Evolutionary conservation across 192 early-diverging fungal species (phyloP).

Genomic region (Gaertneriomyces semiglobifer): DNA sequence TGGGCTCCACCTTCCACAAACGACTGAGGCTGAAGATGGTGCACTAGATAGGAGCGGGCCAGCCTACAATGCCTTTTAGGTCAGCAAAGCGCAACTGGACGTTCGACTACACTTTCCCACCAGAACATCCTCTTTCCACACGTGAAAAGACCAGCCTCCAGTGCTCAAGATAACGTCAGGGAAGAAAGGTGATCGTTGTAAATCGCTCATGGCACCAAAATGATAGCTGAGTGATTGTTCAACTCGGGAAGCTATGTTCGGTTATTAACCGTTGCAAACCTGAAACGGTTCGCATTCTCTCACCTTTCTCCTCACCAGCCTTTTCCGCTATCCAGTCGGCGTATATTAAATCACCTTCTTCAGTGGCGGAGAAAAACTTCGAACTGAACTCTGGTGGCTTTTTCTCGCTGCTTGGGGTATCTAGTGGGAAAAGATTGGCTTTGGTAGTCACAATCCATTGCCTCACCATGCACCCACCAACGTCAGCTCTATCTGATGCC

Average conservation of each 20-base stretch:
- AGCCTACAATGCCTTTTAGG: constrained; percentile 16
- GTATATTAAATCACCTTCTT: constrained; percentile 63
- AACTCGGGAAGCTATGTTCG: constrained; percentile 44
- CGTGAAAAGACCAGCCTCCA: constrained; percentile 60
- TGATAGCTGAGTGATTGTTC: constrained; percentile 49
- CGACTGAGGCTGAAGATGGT: constrained; percentile 33
- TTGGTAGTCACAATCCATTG: not conserved
- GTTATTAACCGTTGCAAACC: not conserved
- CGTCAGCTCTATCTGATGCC: not conserved
- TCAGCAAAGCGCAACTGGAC: not conserved
- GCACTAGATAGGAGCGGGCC: constrained; percentile 53
- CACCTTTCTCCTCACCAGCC: constrained; percentile 56
- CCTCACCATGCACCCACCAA: not conserved
- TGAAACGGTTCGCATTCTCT: not conserved
- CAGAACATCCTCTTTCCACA: constrained; percentile 55
- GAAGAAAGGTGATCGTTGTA: constrained; percentile 63
- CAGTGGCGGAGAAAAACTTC: constrained; percentile 59
- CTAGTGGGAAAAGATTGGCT: too few species aligned
- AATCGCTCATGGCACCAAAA: constrained; percentile 54
- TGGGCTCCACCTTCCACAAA: constrained; percentile 58
- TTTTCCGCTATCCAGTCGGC: constrained; percentile 60
- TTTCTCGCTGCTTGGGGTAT: constrained; percentile 12
- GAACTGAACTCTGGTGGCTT: constrained; percentile 32
- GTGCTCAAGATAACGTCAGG: constrained; percentile 56
- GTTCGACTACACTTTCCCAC: not conserved